These are phyloP conservation scores for Fusarium redolens DNA, from an alignment of 2,329 filamentous ascomycete species.

Conservation along the genomic window DNA sequence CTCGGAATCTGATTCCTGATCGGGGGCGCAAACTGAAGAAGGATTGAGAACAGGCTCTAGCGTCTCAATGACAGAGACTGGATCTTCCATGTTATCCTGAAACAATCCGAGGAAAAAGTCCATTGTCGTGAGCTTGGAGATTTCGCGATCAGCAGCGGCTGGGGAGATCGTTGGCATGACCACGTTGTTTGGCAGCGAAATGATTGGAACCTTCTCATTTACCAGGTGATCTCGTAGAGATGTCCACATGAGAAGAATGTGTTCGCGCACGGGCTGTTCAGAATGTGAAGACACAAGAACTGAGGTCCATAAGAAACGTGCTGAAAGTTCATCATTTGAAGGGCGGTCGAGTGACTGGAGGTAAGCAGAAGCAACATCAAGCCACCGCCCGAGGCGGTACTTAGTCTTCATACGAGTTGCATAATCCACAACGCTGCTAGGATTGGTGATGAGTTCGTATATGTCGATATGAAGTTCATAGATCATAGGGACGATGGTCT, in stretches of 20 bases:
- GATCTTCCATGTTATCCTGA: slow-evolving; percentile 82
- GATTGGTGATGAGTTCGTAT: slow-evolving; percentile 68
- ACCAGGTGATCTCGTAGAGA: slow-evolving; percentile 65
- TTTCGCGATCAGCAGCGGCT: slow-evolving; percentile 87
- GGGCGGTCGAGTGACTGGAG: slow-evolving; percentile 52
- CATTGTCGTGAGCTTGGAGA: slow-evolving; percentile 92
- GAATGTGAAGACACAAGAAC: slow-evolving; percentile 64
- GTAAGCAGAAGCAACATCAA: slow-evolving; percentile 60
- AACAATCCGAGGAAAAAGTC: slow-evolving; percentile 96
- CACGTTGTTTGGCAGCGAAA: slow-evolving; percentile 83
- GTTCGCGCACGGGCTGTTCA: slow-evolving; percentile 65
- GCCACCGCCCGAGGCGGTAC: slow-evolving; percentile 63
- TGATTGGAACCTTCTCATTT: slow-evolving; percentile 55
- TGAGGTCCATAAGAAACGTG: slow-evolving; percentile 69
- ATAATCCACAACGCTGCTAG: slow-evolving; percentile 64
- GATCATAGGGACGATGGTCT: slow-evolving; percentile 65
- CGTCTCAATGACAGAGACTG: slow-evolving; percentile 87
- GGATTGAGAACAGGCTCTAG: slow-evolving; percentile 92
- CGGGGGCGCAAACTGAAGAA: slow-evolving; percentile 61
- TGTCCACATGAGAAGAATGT: slow-evolving; percentile 68
- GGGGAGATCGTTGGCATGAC: slow-evolving; percentile 89
- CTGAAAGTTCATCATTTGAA: slow-evolving; percentile 54
- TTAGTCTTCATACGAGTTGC: slow-evolving; percentile 61
- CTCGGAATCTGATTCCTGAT: slow-evolving; percentile 22
- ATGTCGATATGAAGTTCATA: slow-evolving; percentile 72